These are phyloP conservation scores for Diaporthe velutina DNA, from an alignment of 2,329 filamentous ascomycete species.

Conservation along the genomic window DNA sequence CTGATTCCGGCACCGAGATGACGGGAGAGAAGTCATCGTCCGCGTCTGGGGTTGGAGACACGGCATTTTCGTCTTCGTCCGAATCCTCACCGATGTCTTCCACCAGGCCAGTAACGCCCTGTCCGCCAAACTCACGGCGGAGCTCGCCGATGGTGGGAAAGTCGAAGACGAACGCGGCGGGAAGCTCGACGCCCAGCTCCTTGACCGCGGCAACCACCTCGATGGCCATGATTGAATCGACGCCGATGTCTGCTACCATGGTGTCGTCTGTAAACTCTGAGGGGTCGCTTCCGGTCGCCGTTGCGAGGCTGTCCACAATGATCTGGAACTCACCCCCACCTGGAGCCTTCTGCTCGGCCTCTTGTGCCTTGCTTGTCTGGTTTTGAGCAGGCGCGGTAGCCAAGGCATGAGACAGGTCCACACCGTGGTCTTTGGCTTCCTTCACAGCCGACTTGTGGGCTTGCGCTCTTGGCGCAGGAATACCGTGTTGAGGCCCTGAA, in stretches of 20 bases:
- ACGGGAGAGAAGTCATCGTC: conserved; percentile 4
- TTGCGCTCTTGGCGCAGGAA: neutral
- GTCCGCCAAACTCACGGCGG: conserved; percentile 37
- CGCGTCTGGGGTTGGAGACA: neutral
- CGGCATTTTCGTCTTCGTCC: conserved; percentile 32
- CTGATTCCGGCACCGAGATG: conserved; percentile 6
- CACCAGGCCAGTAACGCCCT: neutral
- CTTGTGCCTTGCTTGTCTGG: neutral
- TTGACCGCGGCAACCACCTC: conserved; percentile 44
- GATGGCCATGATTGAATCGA: conserved; percentile 47
- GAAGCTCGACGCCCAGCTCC: conserved; percentile 41
- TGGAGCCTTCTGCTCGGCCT: neutral
- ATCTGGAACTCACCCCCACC: conserved; percentile 24
- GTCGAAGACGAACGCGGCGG: conserved; percentile 42
- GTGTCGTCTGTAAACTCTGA: conserved; percentile 42
- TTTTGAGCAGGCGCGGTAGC: conserved; percentile 2
- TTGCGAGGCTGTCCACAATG: conserved; percentile 41
- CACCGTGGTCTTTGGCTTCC: neutral
- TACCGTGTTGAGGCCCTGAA: neutral
- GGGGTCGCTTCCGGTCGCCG: conserved; percentile 42
- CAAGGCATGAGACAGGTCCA: neutral
- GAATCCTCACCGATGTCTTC: neutral
- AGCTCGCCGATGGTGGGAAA: conserved; percentile 42
- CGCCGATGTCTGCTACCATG: conserved; percentile 43
- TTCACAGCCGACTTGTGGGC: neutral